Percentiles rank a stretch among this genome's conserved stretches.
These are phyloP conservation scores for Blastobotrys americana DNA, from an alignment of 805 yeast species.

Conservation along the genomic window DNA sequence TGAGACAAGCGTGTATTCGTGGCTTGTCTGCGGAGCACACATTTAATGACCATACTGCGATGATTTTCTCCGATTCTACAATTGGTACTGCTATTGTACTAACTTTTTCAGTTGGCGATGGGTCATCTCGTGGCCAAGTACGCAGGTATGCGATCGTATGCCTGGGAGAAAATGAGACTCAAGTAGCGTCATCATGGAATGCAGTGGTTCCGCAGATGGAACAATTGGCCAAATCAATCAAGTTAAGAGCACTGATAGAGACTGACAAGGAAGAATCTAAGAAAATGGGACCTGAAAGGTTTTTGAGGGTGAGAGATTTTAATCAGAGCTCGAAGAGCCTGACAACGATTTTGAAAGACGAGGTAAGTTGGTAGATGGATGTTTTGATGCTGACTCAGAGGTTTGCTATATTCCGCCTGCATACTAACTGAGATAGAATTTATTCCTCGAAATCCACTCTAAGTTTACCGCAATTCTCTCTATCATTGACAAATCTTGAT, in stretches of 20 bases:
- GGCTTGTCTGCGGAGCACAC: slow-evolving; percentile 22
- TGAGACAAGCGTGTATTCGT: slow-evolving; percentile 25
- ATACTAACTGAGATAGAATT: not conserved
- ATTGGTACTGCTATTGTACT: slow-evolving; percentile 21
- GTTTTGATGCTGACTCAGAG: not conserved
- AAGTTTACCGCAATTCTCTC: slow-evolving; percentile 14
- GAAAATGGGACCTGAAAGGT: slow-evolving; percentile 14
- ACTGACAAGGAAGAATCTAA: slow-evolving; percentile 10
- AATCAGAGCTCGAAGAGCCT: slow-evolving; percentile 12
- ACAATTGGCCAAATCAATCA: slow-evolving; percentile 16
- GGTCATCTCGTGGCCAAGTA: slow-evolving; percentile 19
- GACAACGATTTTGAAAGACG: slow-evolving; percentile 16
- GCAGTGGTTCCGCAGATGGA: slow-evolving; percentile 17
- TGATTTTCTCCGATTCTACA: slow-evolving; percentile 21
- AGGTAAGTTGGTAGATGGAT: slow-evolving; percentile 6
- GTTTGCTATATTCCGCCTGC: too few relatives aligned
- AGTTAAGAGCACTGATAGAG: slow-evolving; percentile 12
- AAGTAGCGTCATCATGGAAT: slow-evolving; percentile 17
- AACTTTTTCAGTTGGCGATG: slow-evolving; percentile 21
- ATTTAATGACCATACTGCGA: slow-evolving; percentile 21
- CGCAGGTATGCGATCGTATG: slow-evolving; percentile 23
- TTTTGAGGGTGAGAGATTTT: slow-evolving; percentile 14
- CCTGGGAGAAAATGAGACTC: slow-evolving; percentile 20
- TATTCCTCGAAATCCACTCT: slow-evolving; percentile 17
- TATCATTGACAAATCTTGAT: not conserved